Base-by-base conservation (phyloP, 2,329 filamentous ascomycete species). In the Tolypocladium ovalisporum region DNA sequence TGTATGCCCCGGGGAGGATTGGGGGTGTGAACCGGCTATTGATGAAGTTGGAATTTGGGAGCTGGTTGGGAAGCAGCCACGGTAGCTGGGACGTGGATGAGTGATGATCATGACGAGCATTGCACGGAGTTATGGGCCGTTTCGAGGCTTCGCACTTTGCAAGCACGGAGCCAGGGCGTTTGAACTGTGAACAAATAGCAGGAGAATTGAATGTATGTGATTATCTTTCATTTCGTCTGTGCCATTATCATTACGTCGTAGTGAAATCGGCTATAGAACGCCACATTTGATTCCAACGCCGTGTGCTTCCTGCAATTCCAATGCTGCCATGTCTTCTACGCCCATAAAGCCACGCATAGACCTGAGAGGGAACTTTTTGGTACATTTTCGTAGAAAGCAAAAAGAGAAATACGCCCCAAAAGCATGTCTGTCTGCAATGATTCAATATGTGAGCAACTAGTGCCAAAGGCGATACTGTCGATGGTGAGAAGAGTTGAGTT, bases 21-120 rank as follows among this genome's bases (percentile, higher is more conserved):
- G 89, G 89, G 0, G 89, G 90, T 1, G 84, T 97, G 52, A 90
- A 96, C 73, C 79, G 89, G 58, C 72, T 97, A 67, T 71, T 97
- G 68, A 96, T 96, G 90, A 96, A 96, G 76, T 75, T 97, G 64
- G 91, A 96, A 66, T 84, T 84, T 69, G 82, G 81, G 24, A 79
- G 73, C 56, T 84, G 81, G 81, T 79, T 82, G 61, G 75, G 70
- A 6, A 66, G 69, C 37, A 59, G 63, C 55, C 65, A 65, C 52
- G 64, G 65, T n/a, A 29, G 52, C 3, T 62, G 62, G 54, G 54
- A 62, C 6, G 42, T 9, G 40, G 8, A 42, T 36, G 36, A 52
- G 37, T 54, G 32, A 52, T 36, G 56, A 54, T 22, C 32, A 40
- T 56, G 40, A 52, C 40, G 35, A n/a, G 17, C 17, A 55, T 22